A percentile compares a stretch with the other conserved stretches of the same genome.
phyloP scores from a whole-genome alignment of 2,329 filamentous ascomycete species.

The Pleochaeta shiraiana region DNA sequence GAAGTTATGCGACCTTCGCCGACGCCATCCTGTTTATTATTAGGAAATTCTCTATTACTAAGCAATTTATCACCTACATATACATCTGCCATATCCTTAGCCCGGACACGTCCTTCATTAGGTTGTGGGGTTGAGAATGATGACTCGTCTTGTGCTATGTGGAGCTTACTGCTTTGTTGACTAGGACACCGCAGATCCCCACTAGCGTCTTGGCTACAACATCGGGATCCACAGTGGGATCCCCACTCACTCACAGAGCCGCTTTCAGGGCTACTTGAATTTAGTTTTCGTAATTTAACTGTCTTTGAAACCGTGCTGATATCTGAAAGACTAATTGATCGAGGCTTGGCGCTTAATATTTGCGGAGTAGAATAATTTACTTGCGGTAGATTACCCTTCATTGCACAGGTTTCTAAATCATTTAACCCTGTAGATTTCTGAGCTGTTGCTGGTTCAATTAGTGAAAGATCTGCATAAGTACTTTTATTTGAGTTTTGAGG shows the following conservation, averaged over 20 bases:
- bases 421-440: slow-evolving; percentile 11
- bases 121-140: slow-evolving; percentile 50
- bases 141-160: slow-evolving; percentile 19
- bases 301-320: slow-evolving; percentile 15
- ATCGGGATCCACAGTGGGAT: slow-evolving; percentile 23
- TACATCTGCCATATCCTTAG: slow-evolving; percentile 77
- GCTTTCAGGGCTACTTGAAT: background rate
- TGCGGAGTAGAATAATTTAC: too few relatives aligned
- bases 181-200: slow-evolving; percentile 53
- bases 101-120: slow-evolving; percentile 69
- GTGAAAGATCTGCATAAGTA: slow-evolving; percentile 14
- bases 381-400: too few relatives aligned
- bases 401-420: slow-evolving; percentile 13
- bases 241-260: too few relatives aligned
- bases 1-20: slow-evolving; percentile 74
- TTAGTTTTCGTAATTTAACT: background rate
- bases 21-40: slow-evolving; percentile 52
- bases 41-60: background rate
- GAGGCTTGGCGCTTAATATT: slow-evolving; percentile 4
- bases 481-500: slow-evolving; percentile 12
- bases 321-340: slow-evolving; percentile 13
- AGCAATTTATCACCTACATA: slow-evolving; percentile 44
- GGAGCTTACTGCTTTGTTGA: slow-evolving; percentile 25
- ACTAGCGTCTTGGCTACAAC: slow-evolving; percentile 44
- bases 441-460: slow-evolving; percentile 10